Evolutionary conservation across 768 basidiomycete species (phyloP), one percentile per base, ranked within the genome.

Genomic region (Leccinellum luteum): DNA sequence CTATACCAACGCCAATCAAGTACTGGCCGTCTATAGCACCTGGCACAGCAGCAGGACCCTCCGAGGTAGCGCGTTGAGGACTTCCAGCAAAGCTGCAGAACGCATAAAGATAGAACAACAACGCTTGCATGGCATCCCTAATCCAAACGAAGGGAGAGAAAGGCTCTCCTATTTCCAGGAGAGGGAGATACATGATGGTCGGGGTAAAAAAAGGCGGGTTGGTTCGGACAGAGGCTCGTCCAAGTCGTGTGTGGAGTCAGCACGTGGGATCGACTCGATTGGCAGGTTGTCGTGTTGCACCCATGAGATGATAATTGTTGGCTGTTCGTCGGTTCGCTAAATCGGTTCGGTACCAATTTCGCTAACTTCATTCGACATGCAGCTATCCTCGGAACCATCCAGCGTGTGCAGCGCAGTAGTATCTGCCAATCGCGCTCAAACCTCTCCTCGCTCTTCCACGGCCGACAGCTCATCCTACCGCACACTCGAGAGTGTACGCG

Each of bases 401-500:
- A 70, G 65, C 31, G 60, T 56, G 28, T 51, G 14, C 23, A 59
- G 63, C 51, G 48, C n/a, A n/a, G n/a, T 47, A 9, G 41, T 48
- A 32, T 49, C 56, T 6, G 51, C 51, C 28, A 41, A 17, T 25
- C 56, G 56, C 9, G 32, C 53, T n/a, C 60, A 49, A 21, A 15
- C 35, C 9, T 35, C 51, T 7, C 15, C 21, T 10, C 54, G 54
- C 27, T 64, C 62, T 6, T 57, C 55, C 14, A 30, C 27, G 30
- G 21, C 27, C 27, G 41, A 7, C 31, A 9, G 41, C n/a, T 28
- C 32, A 6, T 58, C 62, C 6, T 9, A 8, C 17, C 79, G 82
- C 17, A 86, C 84, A 0, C 69, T 89, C n/a, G 82, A 81, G 45
- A 81, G 81, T 57, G 77, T 88, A 10, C 80, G 84, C 17, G 75